Base-by-base conservation (phyloP, 176 grass and related monocot genomes). In the Metroxylon sagu region DNA sequence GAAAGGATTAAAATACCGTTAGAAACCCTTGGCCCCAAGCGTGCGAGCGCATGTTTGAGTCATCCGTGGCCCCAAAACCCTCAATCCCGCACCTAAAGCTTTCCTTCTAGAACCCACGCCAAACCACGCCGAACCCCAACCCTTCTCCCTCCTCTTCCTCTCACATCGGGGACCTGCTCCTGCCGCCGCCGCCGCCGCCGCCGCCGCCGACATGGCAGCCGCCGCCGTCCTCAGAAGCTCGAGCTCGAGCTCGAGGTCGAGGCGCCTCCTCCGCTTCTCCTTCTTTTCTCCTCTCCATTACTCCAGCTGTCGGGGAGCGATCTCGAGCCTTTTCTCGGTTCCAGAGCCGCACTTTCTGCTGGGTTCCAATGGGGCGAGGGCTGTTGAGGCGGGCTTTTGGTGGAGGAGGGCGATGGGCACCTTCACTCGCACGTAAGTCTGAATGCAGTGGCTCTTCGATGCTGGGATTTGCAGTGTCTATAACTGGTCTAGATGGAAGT, bases 321-420 rank as follows among this genome's bases (percentile, higher is more conserved):
- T 85, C 71, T 74, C 62, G 5, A 35, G 53, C 0, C 52, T 74
- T 3, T 23, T 52, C 18, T 19, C 56, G 28, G 55, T 77, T 14
- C 74, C 75, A 3, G 79, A 90, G 61, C 67, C 69, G 15, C 48
- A 48, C 0, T 25, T 54, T 26, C 16, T 63, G 31, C 54, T 27
- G 6, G 50, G 51, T 16, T 17, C 29, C 4, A 31, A 53, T 2
- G 17, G 26, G 35, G 57, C 51, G 48, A 28, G 55, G 1, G 57
- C 60, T 14, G 19, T 57, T 10, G 70, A 51, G 51, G 75, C 59
- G 0, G 78, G 67, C 0, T 62, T 54, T 54, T 70, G 77, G 43
- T 90, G 68, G 79, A 78, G 76, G 54, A 79, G 90, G 82, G 83
- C 87, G 48, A 98, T 98, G 93, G 93, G 84, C 14, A 98, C 93